Evolutionary conservation across 2,329 filamentous ascomycete species (phyloP).

Genomic region (Penicillium palitans): DNA sequence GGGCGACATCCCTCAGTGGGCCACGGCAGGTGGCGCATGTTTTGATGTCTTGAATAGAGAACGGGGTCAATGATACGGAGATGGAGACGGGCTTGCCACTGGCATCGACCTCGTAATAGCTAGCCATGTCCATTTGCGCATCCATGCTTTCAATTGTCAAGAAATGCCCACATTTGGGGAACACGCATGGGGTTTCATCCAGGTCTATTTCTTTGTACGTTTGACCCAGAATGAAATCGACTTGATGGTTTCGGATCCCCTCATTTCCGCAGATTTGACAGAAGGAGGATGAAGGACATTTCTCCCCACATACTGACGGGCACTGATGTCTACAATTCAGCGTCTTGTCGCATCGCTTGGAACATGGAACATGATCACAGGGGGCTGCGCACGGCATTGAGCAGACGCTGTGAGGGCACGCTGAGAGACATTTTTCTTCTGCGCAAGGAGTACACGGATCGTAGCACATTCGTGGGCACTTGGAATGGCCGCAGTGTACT

Average conservation of each 20-base stretch:
- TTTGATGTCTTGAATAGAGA: conserved; percentile 53
- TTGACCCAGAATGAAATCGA: conserved; percentile 59
- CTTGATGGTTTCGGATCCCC: conserved; percentile 48
- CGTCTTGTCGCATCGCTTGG: conserved; percentile 54
- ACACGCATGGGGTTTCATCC: conserved; percentile 60
- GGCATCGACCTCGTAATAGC: conserved; percentile 31
- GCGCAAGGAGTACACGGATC: conserved; percentile 65
- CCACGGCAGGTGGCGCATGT: conserved; percentile 62
- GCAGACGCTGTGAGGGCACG: conserved; percentile 55
- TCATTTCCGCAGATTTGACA: conserved; percentile 58
- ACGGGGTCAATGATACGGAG: conserved; percentile 43
- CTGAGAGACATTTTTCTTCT: conserved; percentile 54
- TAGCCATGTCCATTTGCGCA: conserved; percentile 55
- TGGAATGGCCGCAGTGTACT: conserved; percentile 57
- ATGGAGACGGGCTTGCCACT: conserved; percentile 28
- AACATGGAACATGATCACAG: conserved; percentile 67
- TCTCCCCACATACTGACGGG: conserved; percentile 65
- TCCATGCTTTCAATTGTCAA: conserved; percentile 63
- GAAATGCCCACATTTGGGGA: conserved; percentile 65
- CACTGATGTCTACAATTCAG: conserved; percentile 64
- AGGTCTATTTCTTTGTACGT: conserved; percentile 60
- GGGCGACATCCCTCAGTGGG: conserved; percentile 56
- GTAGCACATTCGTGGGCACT: conserved; percentile 56
- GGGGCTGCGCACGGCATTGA: conserved; percentile 65
- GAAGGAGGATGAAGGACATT: conserved; percentile 53